Evolutionary conservation across 2,329 filamentous ascomycete genomes (phyloP).

Genomic region (Fusarium goolgardi): DNA sequence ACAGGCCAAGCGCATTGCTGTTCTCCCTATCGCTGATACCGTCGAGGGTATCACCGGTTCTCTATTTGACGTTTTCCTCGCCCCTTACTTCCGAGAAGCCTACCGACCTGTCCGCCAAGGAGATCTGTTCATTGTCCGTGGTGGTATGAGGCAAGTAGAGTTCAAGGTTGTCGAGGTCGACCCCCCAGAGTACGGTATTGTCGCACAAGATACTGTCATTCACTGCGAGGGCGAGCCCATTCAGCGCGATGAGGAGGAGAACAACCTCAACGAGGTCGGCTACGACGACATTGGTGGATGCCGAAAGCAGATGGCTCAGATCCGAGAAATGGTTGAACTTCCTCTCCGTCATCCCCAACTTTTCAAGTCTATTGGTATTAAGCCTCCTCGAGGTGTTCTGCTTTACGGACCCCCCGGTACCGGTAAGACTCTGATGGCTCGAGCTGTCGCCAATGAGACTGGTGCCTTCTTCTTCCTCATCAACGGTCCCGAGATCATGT

Average conservation of each 20-base stretch:
- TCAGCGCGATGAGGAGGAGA: slow-evolving; percentile 98
- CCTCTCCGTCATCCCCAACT: slow-evolving; percentile 96
- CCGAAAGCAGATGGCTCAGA: slow-evolving; percentile 99
- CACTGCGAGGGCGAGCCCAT: slow-evolving; percentile 94
- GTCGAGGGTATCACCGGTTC: slow-evolving; percentile 98
- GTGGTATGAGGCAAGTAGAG: slow-evolving; percentile 98
- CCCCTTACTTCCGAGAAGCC: slow-evolving; percentile 98
- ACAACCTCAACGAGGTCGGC: slow-evolving; percentile 98
- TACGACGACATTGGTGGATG: slow-evolving; percentile 99
- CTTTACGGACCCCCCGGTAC: slow-evolving; percentile 98
- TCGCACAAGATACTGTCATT: slow-evolving; percentile 98
- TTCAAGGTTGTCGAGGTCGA: slow-evolving; percentile 99
- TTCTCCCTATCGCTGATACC: slow-evolving; percentile 97
- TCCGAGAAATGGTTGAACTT: slow-evolving; percentile 97
- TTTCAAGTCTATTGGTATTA: slow-evolving; percentile 99
- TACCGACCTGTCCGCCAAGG: slow-evolving; percentile 98
- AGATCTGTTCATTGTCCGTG: slow-evolving; percentile 95
- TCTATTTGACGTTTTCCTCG: slow-evolving; percentile 98
- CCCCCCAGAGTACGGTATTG: slow-evolving; percentile 97
- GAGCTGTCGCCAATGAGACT: slow-evolving; percentile 98
- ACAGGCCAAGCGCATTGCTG: slow-evolving; percentile 97
- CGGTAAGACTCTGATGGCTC: slow-evolving; percentile 99
- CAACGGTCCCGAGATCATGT: slow-evolving; percentile 99
- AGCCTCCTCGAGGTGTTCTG: slow-evolving; percentile 97
- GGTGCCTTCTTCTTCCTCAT: slow-evolving; percentile 99